Percentiles rank a stretch among this genome's conserved stretches.
phyloP scores from a whole-genome alignment of 164 flowering plant genomes.

The Dillenia turbinata region DNA sequence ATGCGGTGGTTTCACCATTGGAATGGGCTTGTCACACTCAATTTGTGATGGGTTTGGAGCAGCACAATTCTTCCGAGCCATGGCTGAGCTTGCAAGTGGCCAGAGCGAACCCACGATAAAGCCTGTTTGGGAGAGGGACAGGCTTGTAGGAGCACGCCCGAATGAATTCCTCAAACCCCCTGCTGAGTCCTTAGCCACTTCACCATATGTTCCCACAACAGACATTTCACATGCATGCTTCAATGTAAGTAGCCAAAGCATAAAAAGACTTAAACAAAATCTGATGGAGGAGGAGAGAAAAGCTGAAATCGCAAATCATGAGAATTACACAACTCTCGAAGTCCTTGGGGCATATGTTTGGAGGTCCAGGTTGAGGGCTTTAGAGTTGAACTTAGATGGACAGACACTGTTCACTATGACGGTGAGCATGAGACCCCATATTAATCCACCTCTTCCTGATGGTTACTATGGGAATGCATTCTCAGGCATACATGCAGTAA shows the following conservation, averaged over 20 bases:
- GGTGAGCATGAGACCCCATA: constrained; percentile 12
- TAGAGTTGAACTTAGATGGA: constrained; percentile 18
- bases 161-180: constrained; percentile 1
- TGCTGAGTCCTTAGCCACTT: constrained; percentile 12
- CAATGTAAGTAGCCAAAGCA: constrained; percentile 9
- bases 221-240: constrained; percentile 23
- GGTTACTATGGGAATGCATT: constrained; percentile 36
- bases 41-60: constrained; percentile 36
- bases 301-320: background rate
- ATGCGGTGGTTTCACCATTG: constrained; percentile 34
- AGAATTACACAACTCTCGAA: constrained; percentile 25
- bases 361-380: constrained; percentile 26
- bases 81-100: constrained; percentile 23
- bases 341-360: constrained; percentile 26
- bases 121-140: constrained; percentile 28
- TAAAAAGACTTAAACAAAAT: constrained; percentile 16
- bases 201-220: constrained; percentile 19
- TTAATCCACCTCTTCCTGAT: constrained; percentile 24
- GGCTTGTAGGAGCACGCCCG: constrained; percentile 1
- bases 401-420: constrained; percentile 9
- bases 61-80: constrained; percentile 24
- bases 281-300: constrained; percentile 13
- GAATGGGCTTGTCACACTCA: constrained; percentile 27
- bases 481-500: constrained; percentile 6
- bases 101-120: constrained; percentile 18